phyloP scores from a whole-genome alignment of 2,329 filamentous ascomycete genomes.

The Escovopsis sp. region DNA sequence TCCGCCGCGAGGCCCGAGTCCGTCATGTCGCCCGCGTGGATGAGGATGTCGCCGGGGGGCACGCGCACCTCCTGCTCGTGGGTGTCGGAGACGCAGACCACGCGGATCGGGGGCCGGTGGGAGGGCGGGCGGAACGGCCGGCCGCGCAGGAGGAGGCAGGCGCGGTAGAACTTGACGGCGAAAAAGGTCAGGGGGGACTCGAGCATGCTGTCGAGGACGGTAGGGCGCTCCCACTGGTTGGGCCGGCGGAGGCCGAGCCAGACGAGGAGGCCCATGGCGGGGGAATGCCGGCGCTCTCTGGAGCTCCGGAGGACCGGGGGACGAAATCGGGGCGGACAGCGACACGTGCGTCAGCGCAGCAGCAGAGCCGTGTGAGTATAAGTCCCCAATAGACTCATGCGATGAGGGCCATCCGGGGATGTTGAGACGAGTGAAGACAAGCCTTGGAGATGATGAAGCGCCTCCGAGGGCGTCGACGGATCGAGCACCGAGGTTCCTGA shows the following conservation, averaged over 20 bases:
- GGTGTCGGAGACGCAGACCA: constrained; percentile 86
- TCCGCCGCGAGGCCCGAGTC: constrained; percentile 56
- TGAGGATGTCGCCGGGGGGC: constrained; percentile 67
- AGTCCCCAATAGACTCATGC: no score
- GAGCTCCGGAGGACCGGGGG: background rate
- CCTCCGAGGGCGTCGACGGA: no score
- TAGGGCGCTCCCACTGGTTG: constrained; percentile 33
- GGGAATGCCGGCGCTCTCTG: background rate
- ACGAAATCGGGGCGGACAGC: no score
- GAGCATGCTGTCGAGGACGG: constrained; percentile 47
- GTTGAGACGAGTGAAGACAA: no score
- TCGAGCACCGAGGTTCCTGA: no score
- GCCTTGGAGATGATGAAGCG: no score
- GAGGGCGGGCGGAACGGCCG: constrained; percentile 43
- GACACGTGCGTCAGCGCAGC: no score
- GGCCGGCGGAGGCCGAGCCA: constrained; percentile 33
- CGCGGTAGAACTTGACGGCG: constrained; percentile 45
- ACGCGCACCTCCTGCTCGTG: constrained; percentile 51
- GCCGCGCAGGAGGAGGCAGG: constrained; percentile 55
- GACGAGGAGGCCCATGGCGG: constrained; percentile 29
- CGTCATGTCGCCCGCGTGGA: constrained; percentile 80
- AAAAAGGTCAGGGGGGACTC: constrained; percentile 53
- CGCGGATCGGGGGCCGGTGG: constrained; percentile 44
- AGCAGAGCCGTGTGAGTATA: no score
- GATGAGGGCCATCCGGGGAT: no score